Evolutionary conservation across 139 green algal genomes (phyloP), one percentile per base, ranked within the genome.

Genomic region (Chlamydomonas schloesseri): DNA sequence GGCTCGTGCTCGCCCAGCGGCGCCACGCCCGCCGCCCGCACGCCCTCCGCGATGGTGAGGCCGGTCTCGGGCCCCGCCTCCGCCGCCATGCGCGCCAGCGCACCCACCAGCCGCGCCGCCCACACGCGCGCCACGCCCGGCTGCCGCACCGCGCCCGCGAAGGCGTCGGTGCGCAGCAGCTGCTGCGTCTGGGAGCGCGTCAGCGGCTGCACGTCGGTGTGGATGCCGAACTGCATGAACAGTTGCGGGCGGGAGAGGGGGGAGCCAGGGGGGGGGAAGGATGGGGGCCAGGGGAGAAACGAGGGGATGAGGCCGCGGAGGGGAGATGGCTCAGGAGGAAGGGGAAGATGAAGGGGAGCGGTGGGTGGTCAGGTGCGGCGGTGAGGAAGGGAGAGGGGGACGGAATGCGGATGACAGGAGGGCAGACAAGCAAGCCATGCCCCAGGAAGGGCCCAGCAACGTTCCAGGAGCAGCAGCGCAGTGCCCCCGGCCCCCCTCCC

Each of bases 101-200:
- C 81, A 31, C 34, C 53, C 70, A 87, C 81, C 68, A 87, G 81
- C 62, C 81, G 69, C 15, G 81, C 81, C 2, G 69, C 81, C 81
- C 81, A 87, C 68, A 87, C 81, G 5, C 81, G 81, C 17, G 81
- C 34, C 53, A 87, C 81, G 28, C 69, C 81, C 37, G 81, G 81
- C 70, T 87, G 81, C 53, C 36, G 33, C n/a, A 76, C 79, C 3
- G 67, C 79, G 47, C 79, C 79, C 31, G 24, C 65, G 64, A 55
- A 85, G 47, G 79, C 31, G 24, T 76, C 79, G 26, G 65, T 58
- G 33, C 79, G 65, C 58, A 85, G 68, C 79, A 73, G 42, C 42
- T 5, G 42, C 42, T 5, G 42, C 42, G 47, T 29, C 79, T 84
- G n/a, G n/a, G 8, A 31, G 1, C 64, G 78, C 0, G 65, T 37